A percentile compares a stretch with the other conserved stretches of the same genome.
Evolutionary conservation across 768 basidiomycete genomes (phyloP).

Genomic region (Amanita exitialis): DNA sequence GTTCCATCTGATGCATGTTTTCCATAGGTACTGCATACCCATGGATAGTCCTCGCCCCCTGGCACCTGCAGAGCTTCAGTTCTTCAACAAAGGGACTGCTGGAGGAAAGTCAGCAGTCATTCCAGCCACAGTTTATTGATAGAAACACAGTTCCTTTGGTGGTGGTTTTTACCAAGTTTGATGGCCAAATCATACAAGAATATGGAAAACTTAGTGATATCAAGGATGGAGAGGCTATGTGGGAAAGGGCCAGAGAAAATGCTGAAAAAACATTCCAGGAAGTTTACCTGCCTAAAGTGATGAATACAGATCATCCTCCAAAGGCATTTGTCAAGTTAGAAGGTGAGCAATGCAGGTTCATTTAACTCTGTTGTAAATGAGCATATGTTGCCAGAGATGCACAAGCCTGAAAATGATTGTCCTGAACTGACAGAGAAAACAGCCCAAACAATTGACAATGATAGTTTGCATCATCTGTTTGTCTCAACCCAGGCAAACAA

Average conservation of each 20-base stretch:
- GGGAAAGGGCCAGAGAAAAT: no score
- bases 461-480: no score
- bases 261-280: no score
- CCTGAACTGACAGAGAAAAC: conserved; percentile 10
- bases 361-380: no score
- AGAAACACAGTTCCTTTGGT: no score
- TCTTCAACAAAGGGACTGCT: conserved; percentile 17
- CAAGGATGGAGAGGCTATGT: no score
- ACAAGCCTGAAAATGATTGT: conserved; percentile 7
- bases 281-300: not conserved
- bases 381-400: conserved; percentile 10
- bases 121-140: conserved; percentile 8
- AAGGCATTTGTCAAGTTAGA: not conserved
- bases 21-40: conserved; percentile 11
- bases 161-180: no score
- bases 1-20: not conserved
- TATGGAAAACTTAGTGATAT: no score
- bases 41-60: conserved; percentile 18
- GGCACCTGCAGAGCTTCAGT: conserved; percentile 17
- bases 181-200: no score
- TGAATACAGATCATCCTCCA: not conserved
- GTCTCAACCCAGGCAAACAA: conserved; percentile 17
- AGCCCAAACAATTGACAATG: no score
- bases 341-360: not conserved
- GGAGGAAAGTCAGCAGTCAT: conserved; percentile 6